Evolutionary conservation across 108 stramenopile genomes (phyloP), one percentile per base, ranked within the genome.

Genomic region (Fistulifera pelliculosa): DNA sequence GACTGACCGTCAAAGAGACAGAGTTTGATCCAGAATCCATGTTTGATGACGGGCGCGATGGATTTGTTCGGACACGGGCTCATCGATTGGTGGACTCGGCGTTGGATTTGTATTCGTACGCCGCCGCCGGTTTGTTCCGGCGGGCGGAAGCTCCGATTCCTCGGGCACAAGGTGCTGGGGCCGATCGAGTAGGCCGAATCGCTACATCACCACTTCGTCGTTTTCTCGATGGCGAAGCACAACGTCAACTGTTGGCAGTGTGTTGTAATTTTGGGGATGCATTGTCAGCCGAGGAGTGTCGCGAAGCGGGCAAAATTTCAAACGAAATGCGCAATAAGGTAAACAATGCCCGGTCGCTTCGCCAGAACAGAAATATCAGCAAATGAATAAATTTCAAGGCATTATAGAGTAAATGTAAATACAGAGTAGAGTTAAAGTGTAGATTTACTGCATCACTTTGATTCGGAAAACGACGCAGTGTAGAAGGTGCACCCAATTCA

Each of bases 201-300:
- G 85, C 81, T 2, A 81, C 85, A 43, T 85, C 81, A 47, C 92
- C 92, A 38, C 66, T 93, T 31, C 71, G 92, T 41, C 69, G 85
- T 12, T 93, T 82, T 43, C 65, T 93, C 52, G 87, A 93, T 62
- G 87, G 84, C 7, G 41, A 85, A 43, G 75, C 75, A 14, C 92
- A 93, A 58, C 49, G 76, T 12, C 92, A 93, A 57, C 76, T 75
- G 18, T 54, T 93, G 17, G 63, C 92, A 10, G 78, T 66, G 18
- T 60, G 89, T 1, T 86, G 84, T 52, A 62, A 54, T 0, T 81
- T 83, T 60, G 75, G 77, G 6, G 54, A 65, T n/a, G 61, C 62
- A 0, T 38, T 93, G 61, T 69, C 76, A 13, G 38, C 47, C 23
- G 42, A 72, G 10, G 81, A 93, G 65, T 89, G 87, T 53, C 48